Evolutionary conservation across 805 yeast species (phyloP).

Genomic region (Candida boleticola): DNA sequence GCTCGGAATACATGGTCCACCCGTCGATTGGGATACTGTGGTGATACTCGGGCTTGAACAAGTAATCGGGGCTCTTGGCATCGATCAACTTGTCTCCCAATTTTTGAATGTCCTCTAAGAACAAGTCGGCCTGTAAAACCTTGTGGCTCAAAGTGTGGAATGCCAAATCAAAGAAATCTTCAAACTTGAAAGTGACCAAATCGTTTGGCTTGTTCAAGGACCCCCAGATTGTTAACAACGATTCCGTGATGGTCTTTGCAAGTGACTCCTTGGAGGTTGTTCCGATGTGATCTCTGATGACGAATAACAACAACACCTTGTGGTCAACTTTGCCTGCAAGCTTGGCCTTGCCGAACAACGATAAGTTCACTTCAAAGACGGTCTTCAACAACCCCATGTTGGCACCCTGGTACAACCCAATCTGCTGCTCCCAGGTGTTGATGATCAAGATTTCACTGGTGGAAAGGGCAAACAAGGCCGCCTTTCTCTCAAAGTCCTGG

Average conservation of each 20-base stretch:
- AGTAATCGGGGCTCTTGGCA: constrained; percentile 24
- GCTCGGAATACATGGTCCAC: constrained; percentile 88
- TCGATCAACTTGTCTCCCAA: constrained; percentile 64
- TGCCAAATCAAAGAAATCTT: constrained; percentile 81
- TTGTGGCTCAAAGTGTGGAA: constrained; percentile 86
- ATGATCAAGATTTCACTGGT: constrained; percentile 88
- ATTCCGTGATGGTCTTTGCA: constrained; percentile 64
- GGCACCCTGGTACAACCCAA: constrained; percentile 96
- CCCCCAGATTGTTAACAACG: constrained; percentile 77
- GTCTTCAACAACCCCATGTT: constrained; percentile 94
- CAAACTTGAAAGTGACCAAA: constrained; percentile 50
- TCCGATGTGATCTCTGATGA: constrained; percentile 89
- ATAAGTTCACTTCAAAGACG: constrained; percentile 91
- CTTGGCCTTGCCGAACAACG: constrained; percentile 68
- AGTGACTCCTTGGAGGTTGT: constrained; percentile 76
- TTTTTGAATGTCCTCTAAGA: constrained; percentile 53
- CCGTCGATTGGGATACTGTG: constrained; percentile 92
- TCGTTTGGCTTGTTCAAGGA: constrained; percentile 70
- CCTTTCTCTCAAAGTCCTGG: constrained; percentile 95
- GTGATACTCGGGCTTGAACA: constrained; percentile 72
- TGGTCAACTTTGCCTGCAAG: constrained; percentile 36
- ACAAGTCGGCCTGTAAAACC: constrained; percentile 72
- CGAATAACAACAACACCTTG: constrained; percentile 75
- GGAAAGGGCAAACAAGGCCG: constrained; percentile 90
- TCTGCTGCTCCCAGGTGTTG: constrained; percentile 96